Base-by-base conservation (phyloP, 257 asterid genomes). In the Nicotiana knightiana region DNA sequence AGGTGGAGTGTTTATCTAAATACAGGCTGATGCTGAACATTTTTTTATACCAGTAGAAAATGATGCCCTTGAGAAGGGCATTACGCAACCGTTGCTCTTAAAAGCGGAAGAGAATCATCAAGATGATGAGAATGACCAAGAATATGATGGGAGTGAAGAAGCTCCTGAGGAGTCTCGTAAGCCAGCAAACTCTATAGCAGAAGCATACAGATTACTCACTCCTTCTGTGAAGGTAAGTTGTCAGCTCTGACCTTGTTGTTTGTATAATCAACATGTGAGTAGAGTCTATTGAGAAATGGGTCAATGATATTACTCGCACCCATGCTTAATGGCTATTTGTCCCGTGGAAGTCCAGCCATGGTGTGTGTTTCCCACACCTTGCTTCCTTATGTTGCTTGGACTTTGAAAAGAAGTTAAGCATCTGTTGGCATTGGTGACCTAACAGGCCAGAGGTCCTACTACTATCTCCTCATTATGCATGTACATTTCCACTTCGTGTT, bases 171-270 rank as follows among this genome's bases (percentile, higher is more conserved):
- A 96, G 55, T 89, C 97, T 89, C 97, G 91, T 57, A 80, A 39
- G 82, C 91, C 99, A 39, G 99, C 97, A 79, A 94, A 89, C 89
- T 94, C 98, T 8, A 88, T 94, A 21, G 91, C 82, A 84, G 86
- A 92, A 32, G 98, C 99, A 46, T 94, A 96, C 85, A 89, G 95
- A 86, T 86, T 96, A 80, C 97, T 94, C 62, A 96, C 98, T 15
- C 98, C 98, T 61, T 96, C 99, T 55, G 97, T 94, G 77, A 96
- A 96, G 98, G 99, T 96, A 91, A 53, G 54, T 37, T 2, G 63
- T 62, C 61, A 17, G 62, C 37, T 80, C 67, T n/a, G 70, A 13
- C 46, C 67, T 43, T 43, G 12, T 75, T 83, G 65, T 32, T 53
- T 13, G 17, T 53, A 13, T 53, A 13, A 13, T 53, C 58, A 12